Percentiles rank a stretch among this genome's conserved stretches.
Conservation (phyloP, 2,329 filamentous ascomycete genomes). For the Parafenestella ontariensis region DNA sequence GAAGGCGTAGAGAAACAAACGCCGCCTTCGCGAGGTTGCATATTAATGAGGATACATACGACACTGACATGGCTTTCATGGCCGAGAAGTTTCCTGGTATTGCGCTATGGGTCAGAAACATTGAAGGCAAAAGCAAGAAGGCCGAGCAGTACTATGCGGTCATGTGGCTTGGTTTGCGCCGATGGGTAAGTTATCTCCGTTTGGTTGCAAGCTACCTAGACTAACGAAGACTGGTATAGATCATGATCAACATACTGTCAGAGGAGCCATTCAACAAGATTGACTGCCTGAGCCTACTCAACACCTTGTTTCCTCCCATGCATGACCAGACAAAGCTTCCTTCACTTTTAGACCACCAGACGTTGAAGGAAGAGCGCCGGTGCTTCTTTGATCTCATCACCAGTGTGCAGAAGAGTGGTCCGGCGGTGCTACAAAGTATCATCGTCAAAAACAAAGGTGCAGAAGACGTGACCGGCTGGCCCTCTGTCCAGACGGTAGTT, state of each 20-base stretch:
- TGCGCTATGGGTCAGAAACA: slow-evolving; percentile 61
- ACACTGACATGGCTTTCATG: slow-evolving; percentile 56
- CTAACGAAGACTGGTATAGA: slow-evolving; percentile 48
- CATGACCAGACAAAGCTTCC: slow-evolving; percentile 48
- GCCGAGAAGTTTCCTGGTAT: slow-evolving; percentile 62
- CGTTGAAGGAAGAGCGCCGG: slow-evolving; percentile 65
- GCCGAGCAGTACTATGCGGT: slow-evolving; percentile 61
- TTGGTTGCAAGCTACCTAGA: not conserved
- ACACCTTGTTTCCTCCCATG: slow-evolving; percentile 69
- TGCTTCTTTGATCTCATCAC: slow-evolving; percentile 69
- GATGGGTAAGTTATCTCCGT: slow-evolving; percentile 62
- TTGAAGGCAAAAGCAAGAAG: slow-evolving; percentile 53
- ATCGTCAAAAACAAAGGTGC: slow-evolving; percentile 60
- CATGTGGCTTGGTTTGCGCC: slow-evolving; percentile 66
- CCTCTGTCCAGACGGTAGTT: slow-evolving; percentile 55
- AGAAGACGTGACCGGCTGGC: slow-evolving; percentile 65
- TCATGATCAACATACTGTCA: slow-evolving; percentile 70
- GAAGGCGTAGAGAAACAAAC: slow-evolving; percentile 65
- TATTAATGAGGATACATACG: slow-evolving; percentile 57
- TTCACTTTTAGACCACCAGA: slow-evolving; percentile 58
- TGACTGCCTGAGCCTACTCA: slow-evolving; percentile 72
- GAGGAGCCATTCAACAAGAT: slow-evolving; percentile 68
- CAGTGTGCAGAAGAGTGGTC: slow-evolving; percentile 63
- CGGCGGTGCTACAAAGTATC: slow-evolving; percentile 59
- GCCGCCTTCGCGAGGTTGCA: slow-evolving; percentile 62